These are phyloP conservation scores for Rhodotorula kratochvilovae DNA, from an alignment of 768 basidiomycete species.

Conservation along the genomic window DNA sequence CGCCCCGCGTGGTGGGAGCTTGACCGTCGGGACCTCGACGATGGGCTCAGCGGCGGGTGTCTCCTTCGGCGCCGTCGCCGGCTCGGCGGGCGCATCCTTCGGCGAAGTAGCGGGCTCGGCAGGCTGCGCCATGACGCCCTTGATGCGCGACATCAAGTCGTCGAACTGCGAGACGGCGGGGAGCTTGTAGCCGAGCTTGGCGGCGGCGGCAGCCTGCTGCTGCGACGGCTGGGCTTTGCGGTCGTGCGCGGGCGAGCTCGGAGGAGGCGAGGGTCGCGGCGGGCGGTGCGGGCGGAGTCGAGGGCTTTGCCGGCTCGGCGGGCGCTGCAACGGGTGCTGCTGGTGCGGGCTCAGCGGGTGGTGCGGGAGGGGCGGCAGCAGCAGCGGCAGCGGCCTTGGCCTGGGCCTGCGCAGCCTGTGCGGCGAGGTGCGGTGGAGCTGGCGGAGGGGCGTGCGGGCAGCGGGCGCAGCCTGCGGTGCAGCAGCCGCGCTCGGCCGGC, in stretches of 20 bases:
- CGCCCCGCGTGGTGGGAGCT: constrained; percentile 8
- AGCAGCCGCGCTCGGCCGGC: background rate
- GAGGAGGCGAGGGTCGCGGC: constrained; percentile 6
- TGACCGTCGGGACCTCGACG: background rate
- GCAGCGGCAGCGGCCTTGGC: background rate
- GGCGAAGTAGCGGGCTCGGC: background rate
- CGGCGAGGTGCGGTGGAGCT: constrained; percentile 30
- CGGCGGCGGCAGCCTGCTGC: background rate
- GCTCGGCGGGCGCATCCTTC: constrained; percentile 1
- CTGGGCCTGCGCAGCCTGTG: constrained; percentile 1
- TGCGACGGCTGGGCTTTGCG: background rate
- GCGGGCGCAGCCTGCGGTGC: background rate
- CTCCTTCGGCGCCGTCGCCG: background rate
- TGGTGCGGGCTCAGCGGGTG: background rate
- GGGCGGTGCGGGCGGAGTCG: background rate
- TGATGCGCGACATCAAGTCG: constrained; percentile 46
- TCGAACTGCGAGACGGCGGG: constrained; percentile 43
- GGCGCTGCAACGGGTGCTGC: background rate
- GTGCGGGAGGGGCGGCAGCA: background rate
- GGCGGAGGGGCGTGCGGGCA: background rate
- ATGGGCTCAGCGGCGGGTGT: no score
- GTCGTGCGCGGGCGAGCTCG: background rate
- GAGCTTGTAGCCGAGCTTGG: constrained; percentile 22
- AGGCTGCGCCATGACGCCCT: constrained; percentile 46
- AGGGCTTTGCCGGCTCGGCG: background rate